Conservation (phyloP, 352 stramenopile species). For the Phytophthora pisi region DNA sequence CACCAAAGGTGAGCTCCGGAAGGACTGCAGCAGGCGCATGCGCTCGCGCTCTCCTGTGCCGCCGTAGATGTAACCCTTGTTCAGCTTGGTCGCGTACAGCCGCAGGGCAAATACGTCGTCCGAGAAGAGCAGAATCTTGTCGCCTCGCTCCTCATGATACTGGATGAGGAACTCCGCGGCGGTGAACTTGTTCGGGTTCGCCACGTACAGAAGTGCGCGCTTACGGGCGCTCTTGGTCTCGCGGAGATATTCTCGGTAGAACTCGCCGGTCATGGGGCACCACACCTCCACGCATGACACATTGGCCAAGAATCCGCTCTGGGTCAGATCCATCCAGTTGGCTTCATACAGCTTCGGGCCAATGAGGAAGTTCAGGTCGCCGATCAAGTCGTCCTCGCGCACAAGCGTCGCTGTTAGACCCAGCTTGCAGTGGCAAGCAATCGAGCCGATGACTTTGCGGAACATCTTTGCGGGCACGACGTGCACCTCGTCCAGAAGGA, state of each 20-base stretch:
- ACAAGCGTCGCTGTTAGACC: slow-evolving; percentile 99
- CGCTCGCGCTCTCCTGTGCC: slow-evolving; percentile 94
- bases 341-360: slow-evolving; percentile 96
- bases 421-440: slow-evolving; percentile 98
- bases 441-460: slow-evolving; percentile 92
- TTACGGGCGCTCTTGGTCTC: slow-evolving; percentile 88
- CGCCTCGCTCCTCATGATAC: slow-evolving; percentile 97
- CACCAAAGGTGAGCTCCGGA: slow-evolving; percentile 82
- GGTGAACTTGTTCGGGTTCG: slow-evolving; percentile 99
- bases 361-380: slow-evolving; percentile 99
- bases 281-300: slow-evolving; percentile 99
- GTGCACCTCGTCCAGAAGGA: slow-evolving; percentile 97
- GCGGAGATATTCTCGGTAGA: slow-evolving; percentile 94
- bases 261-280: slow-evolving; percentile 98
- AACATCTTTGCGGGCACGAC: slow-evolving; percentile 99
- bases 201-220: slow-evolving; percentile 97
- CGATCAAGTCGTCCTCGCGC: slow-evolving; percentile 98
- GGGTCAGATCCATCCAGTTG: slow-evolving; percentile 99
- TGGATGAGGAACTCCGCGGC: slow-evolving; percentile 96
- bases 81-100: slow-evolving; percentile 92
- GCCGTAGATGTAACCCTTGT: slow-evolving; percentile 96
- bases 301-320: slow-evolving; percentile 97
- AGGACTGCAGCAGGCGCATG: slow-evolving; percentile 87
- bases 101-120: slow-evolving; percentile 98
- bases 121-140: slow-evolving; percentile 99